These are phyloP conservation scores for Kodamaea fukazawae DNA, from an alignment of 805 yeast species.

Conservation along the genomic window DNA sequence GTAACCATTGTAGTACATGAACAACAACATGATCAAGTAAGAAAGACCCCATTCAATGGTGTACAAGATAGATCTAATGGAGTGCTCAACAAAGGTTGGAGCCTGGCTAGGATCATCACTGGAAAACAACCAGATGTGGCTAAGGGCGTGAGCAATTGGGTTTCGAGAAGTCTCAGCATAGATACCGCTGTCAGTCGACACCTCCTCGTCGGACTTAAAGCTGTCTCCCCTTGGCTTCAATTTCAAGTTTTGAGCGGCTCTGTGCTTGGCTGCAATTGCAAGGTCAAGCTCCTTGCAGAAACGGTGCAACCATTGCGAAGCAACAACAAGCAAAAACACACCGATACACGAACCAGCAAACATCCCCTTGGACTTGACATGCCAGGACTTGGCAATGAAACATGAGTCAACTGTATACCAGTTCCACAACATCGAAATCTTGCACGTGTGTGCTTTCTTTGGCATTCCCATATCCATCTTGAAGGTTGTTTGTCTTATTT, in stretches of 20 bases:
- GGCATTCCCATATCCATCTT: conserved; percentile 8
- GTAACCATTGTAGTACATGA: conserved; percentile 75
- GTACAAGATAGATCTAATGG: conserved; percentile 48
- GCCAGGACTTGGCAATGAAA: conserved; percentile 64
- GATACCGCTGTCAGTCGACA: neutral
- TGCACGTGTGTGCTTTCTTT: conserved; percentile 19
- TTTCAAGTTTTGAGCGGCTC: neutral
- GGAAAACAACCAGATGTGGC: conserved; percentile 33
- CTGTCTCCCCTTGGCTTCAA: neutral
- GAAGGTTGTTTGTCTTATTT: no score
- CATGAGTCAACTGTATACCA: conserved; percentile 69
- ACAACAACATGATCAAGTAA: conserved; percentile 65
- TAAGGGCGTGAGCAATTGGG: conserved; percentile 25
- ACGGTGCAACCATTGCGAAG: conserved; percentile 57
- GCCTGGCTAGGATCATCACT: conserved; percentile 22
- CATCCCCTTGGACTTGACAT: conserved; percentile 52
- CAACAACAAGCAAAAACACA: conserved; percentile 55
- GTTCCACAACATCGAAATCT: conserved; percentile 64
- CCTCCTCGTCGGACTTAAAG: conserved; percentile 1
- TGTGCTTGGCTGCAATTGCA: conserved; percentile 27
- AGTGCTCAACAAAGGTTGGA: conserved; percentile 51
- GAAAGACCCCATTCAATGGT: conserved; percentile 62
- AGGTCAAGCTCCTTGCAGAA: conserved; percentile 50
- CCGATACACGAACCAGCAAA: conserved; percentile 78
- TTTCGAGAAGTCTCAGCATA: conserved; percentile 7